Evolutionary conservation across 768 basidiomycete genomes (phyloP).

Genomic region (Leucocoprinus sp.): DNA sequence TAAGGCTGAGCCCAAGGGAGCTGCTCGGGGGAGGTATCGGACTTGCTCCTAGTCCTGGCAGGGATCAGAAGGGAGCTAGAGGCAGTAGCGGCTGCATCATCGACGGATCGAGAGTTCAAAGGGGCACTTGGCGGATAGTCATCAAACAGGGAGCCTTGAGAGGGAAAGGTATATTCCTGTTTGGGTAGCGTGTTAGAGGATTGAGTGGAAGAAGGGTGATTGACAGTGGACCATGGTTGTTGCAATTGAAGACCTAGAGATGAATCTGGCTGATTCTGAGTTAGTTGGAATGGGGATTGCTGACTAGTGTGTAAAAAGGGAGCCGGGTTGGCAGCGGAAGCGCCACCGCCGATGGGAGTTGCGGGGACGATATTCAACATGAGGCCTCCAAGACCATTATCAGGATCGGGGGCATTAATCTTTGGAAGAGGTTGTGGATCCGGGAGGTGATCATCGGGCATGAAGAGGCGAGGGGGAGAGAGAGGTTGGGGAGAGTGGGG

Average conservation of each 20-base stretch:
- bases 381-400: conserved; percentile 39
- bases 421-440: conserved; percentile 23
- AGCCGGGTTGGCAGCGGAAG: conserved; percentile 29
- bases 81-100: conserved; percentile 6
- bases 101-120: conserved; percentile 4
- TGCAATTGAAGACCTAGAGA: conserved; percentile 10
- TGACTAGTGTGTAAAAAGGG: conserved; percentile 49
- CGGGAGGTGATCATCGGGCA: conserved; percentile 36
- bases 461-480: conserved; percentile 50
- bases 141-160: conserved; percentile 4
- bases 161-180: conserved; percentile 11
- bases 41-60: conserved; percentile 45
- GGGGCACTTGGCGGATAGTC: conserved; percentile 2
- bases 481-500: conserved; percentile 51
- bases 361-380: conserved; percentile 76
- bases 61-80: conserved; percentile 16
- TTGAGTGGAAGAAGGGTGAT: conserved; percentile 8
- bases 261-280: conserved; percentile 8
- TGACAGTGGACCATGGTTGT: conserved; percentile 5
- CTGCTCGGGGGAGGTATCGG: conserved; percentile 50
- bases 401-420: conserved; percentile 34
- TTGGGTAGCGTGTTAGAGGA: conserved; percentile 1
- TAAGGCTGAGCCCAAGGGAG: conserved; percentile 40
- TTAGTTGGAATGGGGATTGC: conserved; percentile 18
- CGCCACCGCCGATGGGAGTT: conserved; percentile 67